Conservation (phyloP, 352 stramenopile genomes). For the Saprolegnia diclina region DNA sequence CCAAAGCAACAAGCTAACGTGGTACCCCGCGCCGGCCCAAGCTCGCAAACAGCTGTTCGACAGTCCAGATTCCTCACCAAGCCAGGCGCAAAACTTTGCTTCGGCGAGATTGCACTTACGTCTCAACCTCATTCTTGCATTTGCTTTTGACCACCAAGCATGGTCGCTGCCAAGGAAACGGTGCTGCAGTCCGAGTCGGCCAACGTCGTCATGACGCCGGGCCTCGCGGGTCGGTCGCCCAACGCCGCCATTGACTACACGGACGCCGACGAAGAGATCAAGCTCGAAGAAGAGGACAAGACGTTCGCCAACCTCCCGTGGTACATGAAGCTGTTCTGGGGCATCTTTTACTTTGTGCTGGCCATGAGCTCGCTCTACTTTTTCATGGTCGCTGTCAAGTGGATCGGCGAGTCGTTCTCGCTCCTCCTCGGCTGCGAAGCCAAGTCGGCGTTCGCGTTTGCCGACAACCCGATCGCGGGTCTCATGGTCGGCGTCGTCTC, state of each 20-base stretch:
- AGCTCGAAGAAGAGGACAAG: not conserved
- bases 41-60: no score
- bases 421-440: constrained; percentile 58
- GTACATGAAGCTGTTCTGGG: constrained; percentile 34
- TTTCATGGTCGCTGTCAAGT: constrained; percentile 74
- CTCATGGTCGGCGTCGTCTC: constrained; percentile 73
- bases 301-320: constrained; percentile 3
- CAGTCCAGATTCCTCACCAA: no score
- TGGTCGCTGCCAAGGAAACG: not conserved
- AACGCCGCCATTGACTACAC: not conserved
- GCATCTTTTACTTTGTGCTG: constrained; percentile 30
- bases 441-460: constrained; percentile 63
- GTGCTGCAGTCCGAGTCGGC: not conserved
- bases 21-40: no score
- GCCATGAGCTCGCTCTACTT: constrained; percentile 64
- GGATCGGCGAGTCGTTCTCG: constrained; percentile 71
- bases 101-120: no score
- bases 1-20: no score
- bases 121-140: not conserved
- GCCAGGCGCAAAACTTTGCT: no score
- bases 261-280: not conserved
- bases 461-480: constrained; percentile 64
- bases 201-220: not conserved
- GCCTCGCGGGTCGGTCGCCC: no score
- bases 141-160: not conserved